These are phyloP conservation scores for Spiraea crenata DNA, from an alignment of 331 rosid species.

Conservation along the genomic window DNA sequence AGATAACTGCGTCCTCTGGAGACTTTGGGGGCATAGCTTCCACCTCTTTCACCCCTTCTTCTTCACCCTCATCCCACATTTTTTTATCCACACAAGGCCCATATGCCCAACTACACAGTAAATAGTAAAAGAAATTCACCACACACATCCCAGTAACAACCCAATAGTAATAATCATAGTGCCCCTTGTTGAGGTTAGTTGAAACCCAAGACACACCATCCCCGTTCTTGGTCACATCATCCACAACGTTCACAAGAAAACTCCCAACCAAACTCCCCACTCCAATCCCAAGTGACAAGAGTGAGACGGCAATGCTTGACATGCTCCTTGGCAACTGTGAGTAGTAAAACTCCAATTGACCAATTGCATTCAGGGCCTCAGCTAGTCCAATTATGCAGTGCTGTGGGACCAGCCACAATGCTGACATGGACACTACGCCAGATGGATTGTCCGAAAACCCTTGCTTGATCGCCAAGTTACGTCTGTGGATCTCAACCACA, in stretches of 20 bases:
- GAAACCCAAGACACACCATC: constrained; percentile 47
- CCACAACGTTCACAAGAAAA: constrained; percentile 41
- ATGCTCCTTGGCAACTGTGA: constrained; percentile 65
- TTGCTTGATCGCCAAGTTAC: constrained; percentile 45
- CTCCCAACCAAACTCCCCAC: constrained; percentile 50
- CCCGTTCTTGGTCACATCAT: constrained; percentile 32
- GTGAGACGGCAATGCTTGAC: constrained; percentile 67
- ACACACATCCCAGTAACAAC: constrained; percentile 37
- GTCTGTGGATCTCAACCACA: constrained; percentile 47
- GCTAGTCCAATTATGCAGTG: constrained; percentile 50
- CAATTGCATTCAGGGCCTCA: constrained; percentile 61
- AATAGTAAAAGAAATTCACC: constrained; percentile 50
- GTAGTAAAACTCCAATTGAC: constrained; percentile 73
- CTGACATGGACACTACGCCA: constrained; percentile 59
- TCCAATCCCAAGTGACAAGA: constrained; percentile 46
- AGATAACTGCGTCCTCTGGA: neutral
- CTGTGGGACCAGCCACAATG: constrained; percentile 64
- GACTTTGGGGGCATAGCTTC: constrained; percentile 9
- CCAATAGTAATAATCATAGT: constrained; percentile 64
- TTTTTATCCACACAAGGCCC: constrained; percentile 38
- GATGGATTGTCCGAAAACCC: constrained; percentile 31
- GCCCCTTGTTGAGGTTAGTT: constrained; percentile 50
- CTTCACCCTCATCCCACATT: constrained; percentile 47
- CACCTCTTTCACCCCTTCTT: neutral
- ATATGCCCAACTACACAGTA: constrained; percentile 54